A percentile compares a stretch with the other conserved stretches of the same genome.
Conservation (phyloP, 306 rosid species). For the Cyamopsis tetragonoloba region DNA sequence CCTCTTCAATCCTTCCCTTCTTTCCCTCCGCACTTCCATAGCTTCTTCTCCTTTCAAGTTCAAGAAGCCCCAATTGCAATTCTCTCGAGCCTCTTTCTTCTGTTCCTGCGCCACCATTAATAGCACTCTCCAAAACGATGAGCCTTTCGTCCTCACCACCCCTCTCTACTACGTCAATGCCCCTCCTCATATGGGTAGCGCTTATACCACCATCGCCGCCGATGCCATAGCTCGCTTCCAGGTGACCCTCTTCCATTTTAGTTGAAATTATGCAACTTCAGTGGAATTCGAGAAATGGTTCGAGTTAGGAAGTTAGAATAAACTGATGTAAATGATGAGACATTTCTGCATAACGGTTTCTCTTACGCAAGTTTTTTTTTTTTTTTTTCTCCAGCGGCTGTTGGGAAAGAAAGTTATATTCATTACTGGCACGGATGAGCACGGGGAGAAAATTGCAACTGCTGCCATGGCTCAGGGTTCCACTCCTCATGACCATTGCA, state of each 20-base stretch:
- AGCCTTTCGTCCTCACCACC: conserved; percentile 78
- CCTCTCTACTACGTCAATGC: conserved; percentile 98
- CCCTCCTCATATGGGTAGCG: conserved; percentile 99
- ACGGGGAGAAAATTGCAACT: conserved; percentile 91
- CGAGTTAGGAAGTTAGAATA: background rate
- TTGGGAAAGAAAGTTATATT: conserved; percentile 74
- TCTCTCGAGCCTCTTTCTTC: conserved; percentile 37
- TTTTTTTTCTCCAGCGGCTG: conserved; percentile 49
- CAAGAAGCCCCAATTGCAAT: conserved; percentile 41
- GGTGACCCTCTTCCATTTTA: conserved; percentile 34
- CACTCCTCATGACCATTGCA: conserved; percentile 72
- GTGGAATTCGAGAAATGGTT: background rate
- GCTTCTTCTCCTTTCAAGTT: conserved; percentile 30
- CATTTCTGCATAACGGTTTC: background rate
- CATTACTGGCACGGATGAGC: conserved; percentile 92
- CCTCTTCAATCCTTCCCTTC: conserved; percentile 51
- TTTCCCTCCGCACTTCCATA: conserved; percentile 36
- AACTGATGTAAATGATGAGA: background rate
- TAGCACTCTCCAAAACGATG: conserved; percentile 11
- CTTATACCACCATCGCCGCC: conserved; percentile 95
- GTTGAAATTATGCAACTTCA: background rate
- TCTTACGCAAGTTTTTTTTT: background rate
- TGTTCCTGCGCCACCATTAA: conserved; percentile 37
- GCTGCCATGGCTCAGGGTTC: conserved; percentile 79
- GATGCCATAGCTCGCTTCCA: conserved; percentile 96